These are phyloP conservation scores for Dactylonectria estremocensis DNA, from an alignment of 2,329 filamentous ascomycete species.

Conservation along the genomic window DNA sequence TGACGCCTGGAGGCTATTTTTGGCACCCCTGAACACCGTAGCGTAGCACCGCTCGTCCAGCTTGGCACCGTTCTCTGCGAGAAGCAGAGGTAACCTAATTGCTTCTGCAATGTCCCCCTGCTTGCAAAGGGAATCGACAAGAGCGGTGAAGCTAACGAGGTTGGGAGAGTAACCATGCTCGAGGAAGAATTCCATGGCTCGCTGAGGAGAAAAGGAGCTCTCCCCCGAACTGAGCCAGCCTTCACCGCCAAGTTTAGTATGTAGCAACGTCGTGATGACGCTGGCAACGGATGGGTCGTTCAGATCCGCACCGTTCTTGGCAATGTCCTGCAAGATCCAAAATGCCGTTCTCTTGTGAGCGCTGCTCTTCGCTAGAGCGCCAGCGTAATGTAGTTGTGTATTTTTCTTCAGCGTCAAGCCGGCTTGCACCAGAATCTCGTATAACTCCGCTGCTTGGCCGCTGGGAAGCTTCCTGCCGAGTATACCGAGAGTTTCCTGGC, in stretches of 20 bases:
- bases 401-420: conserved; percentile 55
- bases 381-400: conserved; percentile 65
- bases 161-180: conserved; percentile 76
- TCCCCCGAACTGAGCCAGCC: conserved; percentile 37
- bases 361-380: conserved; percentile 58
- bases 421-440: conserved; percentile 51
- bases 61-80: conserved; percentile 63
- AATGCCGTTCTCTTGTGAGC: conserved; percentile 61
- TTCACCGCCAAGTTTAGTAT: conserved; percentile 45
- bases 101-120: conserved; percentile 57
- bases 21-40: conserved; percentile 80
- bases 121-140: conserved; percentile 80
- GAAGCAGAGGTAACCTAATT: conserved; percentile 52
- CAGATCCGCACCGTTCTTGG: conserved; percentile 60
- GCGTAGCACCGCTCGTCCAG: conserved; percentile 79
- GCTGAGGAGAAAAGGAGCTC: conserved; percentile 49
- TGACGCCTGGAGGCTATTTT: conserved; percentile 67
- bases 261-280: conserved; percentile 73
- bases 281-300: conserved; percentile 65
- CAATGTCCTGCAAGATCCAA: conserved; percentile 55
- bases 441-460: conserved; percentile 54
- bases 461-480: conserved; percentile 49
- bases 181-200: conserved; percentile 62
- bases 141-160: conserved; percentile 73
- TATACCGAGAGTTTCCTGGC: conserved; percentile 57